A percentile compares a stretch with the other conserved stretches of the same genome.
These are phyloP conservation scores for Asterionellopsis glacialis DNA, from an alignment of 108 stramenopile species.

Conservation along the genomic window DNA sequence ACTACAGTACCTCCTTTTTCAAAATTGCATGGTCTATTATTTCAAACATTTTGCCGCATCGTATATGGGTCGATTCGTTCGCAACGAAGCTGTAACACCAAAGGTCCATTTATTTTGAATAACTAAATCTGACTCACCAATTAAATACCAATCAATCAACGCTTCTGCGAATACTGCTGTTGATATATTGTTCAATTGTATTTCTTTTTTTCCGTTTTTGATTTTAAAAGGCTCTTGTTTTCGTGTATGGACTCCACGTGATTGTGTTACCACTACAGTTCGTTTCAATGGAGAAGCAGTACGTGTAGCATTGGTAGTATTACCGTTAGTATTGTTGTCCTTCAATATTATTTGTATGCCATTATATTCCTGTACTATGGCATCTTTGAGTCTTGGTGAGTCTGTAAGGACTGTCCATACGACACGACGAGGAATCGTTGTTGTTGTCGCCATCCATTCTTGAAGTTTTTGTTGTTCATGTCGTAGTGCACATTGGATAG, in stretches of 20 bases:
- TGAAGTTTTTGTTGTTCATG: constrained; percentile 3
- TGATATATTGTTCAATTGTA: neutral
- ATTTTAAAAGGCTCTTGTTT: neutral
- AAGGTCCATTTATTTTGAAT: neutral
- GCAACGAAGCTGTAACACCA: constrained; percentile 3
- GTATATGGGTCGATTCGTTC: neutral
- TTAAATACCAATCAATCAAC: constrained; percentile 25
- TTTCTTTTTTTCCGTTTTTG: too few relatives aligned
- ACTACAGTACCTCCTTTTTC: too few relatives aligned
- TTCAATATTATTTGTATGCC: too few relatives aligned
- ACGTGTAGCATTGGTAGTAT: neutral
- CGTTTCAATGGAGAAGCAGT: constrained; percentile 1
- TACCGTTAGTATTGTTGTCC: too few relatives aligned
- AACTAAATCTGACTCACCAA: constrained; percentile 23
- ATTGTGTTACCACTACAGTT: constrained; percentile 5
- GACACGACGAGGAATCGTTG: neutral
- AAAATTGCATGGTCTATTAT: too few relatives aligned
- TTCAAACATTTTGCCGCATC: neutral
- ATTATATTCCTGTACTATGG: neutral
- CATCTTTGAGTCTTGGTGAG: constrained; percentile 1
- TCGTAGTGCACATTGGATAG: constrained; percentile 13
- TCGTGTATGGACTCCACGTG: constrained; percentile 17
- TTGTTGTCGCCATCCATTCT: neutral
- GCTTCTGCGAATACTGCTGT: constrained; percentile 22
- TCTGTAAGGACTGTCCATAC: constrained; percentile 11